Percentiles rank a stretch among this genome's conserved stretches.
Conservation (phyloP, 129 eudicot genomes). For the Flaveria sonorensis region DNA sequence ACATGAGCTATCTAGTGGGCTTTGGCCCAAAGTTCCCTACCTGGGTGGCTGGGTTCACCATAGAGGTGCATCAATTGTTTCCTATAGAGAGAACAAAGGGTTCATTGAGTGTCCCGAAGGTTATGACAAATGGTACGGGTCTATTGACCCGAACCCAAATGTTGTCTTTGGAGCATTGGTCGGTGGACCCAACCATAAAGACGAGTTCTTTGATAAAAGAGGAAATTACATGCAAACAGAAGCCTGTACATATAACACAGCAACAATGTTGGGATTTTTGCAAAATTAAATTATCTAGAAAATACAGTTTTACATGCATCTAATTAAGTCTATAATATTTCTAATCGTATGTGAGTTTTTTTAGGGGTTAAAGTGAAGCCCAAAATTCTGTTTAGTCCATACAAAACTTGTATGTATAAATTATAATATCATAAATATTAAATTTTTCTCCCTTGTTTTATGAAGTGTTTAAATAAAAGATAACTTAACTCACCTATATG, state of each 20-base stretch:
- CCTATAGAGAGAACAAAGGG: constrained; percentile 55
- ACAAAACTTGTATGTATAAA: constrained; percentile 15
- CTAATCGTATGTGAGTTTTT: constrained; percentile 19
- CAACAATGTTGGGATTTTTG: constrained; percentile 79
- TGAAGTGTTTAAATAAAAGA: neutral
- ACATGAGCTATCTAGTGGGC: constrained; percentile 80
- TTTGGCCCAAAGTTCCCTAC: constrained; percentile 57
- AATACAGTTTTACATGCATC: constrained; percentile 33
- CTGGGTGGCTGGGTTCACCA: constrained; percentile 66
- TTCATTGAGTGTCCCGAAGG: constrained; percentile 91
- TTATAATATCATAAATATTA: neutral
- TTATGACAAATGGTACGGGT: constrained; percentile 61
- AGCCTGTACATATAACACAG: constrained; percentile 78
- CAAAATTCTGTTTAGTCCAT: constrained; percentile 2
- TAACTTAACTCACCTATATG: neutral
- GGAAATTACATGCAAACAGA: constrained; percentile 74
- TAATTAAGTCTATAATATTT: constrained; percentile 29
- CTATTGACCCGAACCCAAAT: constrained; percentile 61
- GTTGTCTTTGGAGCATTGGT: constrained; percentile 66
- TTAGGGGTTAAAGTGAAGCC: constrained; percentile 24
- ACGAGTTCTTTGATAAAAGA: constrained; percentile 54
- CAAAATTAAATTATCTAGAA: constrained; percentile 49
- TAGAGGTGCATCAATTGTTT: constrained; percentile 70
- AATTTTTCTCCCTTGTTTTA: neutral
- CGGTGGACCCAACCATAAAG: constrained; percentile 72